Evolutionary conservation across 148 eudicot species (phyloP), one percentile per base, ranked within the genome.

Genomic region (Polygonum maritimum): DNA sequence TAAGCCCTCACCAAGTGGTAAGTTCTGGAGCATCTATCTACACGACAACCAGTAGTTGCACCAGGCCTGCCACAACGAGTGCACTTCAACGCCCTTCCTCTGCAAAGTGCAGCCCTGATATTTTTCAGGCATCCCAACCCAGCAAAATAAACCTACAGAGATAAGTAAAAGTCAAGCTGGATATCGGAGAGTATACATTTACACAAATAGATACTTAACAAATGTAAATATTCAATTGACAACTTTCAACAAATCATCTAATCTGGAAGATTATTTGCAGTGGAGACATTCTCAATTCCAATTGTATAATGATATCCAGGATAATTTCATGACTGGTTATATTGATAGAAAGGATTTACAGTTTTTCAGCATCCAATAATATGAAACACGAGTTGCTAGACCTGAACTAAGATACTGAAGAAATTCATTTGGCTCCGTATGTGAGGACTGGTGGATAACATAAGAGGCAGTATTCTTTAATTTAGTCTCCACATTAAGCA

Each of bases 21-120:
- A 55, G 98, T 94, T 88, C 88, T 92, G n/a, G 98, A 90, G 82
- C 98, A 94, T 69, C 98, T 84, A 82, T 94, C 98, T 71, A 94
- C 97, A 78, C 97, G 98, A 73, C 98, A 94, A 58, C 98, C 98
- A 83, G 90, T 91, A 81, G 98, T 94, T 83, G 98, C 98, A 63
- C 98, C 98, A 67, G 89, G 87, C 82, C 98, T 88, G 77, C 97
- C 86, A 84, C 98, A 94, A 52, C 92, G 89, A 70, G 89, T 90
- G 85, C 98, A 94, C 79, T 92, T 94, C 80, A 94, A 81, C 58
- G 86, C 86, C 79, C 90, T 92, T 82, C 98, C 98, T 81, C 98
- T 85, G 87, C 89, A 92, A 85, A 94, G 98, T 31, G 98, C 98
- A 76, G 98, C 95, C 80, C 93, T 88, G 62, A 92, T 86, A 82